A percentile compares a stretch with the other conserved stretches of the same genome.
phyloP scores from a whole-genome alignment of 2,329 filamentous ascomycete genomes.

The Fusarium circinatum region DNA sequence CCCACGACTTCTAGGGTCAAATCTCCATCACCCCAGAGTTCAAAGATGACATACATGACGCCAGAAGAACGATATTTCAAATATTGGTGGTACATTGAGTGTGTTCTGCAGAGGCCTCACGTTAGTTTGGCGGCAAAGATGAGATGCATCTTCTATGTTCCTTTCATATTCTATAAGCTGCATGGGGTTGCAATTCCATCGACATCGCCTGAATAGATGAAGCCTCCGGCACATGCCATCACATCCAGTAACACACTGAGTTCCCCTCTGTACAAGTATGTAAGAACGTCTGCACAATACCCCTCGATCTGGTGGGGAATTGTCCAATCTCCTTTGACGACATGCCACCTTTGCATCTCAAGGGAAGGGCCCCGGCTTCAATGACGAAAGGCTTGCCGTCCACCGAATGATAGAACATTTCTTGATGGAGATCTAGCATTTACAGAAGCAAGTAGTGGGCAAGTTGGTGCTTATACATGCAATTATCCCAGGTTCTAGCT shows the following conservation, averaged over 20 bases:
- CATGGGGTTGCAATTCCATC: conserved; percentile 6
- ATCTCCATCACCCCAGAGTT: conserved; percentile 13
- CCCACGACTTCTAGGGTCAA: conserved; percentile 22
- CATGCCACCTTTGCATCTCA: conserved; percentile 42
- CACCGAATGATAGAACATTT: conserved; percentile 12
- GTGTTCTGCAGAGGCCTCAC: conserved; percentile 23
- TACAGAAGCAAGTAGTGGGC: conserved; percentile 9
- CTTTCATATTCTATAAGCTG: neutral
- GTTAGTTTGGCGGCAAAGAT: neutral
- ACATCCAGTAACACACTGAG: neutral
- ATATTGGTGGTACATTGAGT: conserved; percentile 7
- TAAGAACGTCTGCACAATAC: conserved; percentile 20
- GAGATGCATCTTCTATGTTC: conserved; percentile 1
- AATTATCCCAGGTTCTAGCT: conserved; percentile 15
- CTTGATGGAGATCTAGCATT: conserved; percentile 12
- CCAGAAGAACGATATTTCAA: conserved; percentile 6
- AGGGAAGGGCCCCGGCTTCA: conserved; percentile 15
- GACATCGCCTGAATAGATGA: conserved; percentile 1
- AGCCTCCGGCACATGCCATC: conserved; percentile 9
- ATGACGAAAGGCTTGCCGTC: conserved; percentile 24
- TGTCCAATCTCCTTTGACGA: conserved; percentile 39
- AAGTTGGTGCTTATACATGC: conserved; percentile 32
- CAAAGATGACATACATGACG: conserved; percentile 35
- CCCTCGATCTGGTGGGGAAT: conserved; percentile 46
- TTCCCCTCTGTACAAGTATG: neutral